Evolutionary conservation across 73 alveolate species (phyloP), one percentile per base, ranked within the genome.

Genomic region (Urostyla sp.): DNA sequence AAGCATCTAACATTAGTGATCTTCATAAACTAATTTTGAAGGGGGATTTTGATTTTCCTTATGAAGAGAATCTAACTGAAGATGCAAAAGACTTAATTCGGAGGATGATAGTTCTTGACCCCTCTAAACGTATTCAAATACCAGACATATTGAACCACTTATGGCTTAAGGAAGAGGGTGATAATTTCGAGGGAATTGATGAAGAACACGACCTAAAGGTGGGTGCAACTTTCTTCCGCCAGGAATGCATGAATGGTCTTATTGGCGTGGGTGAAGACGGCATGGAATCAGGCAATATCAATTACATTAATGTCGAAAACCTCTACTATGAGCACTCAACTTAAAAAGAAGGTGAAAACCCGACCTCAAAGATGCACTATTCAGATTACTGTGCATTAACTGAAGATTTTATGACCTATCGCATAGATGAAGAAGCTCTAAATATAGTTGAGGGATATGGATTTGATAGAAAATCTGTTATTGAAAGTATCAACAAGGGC

Each of bases 61-160:
- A 78, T 67, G 90, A 90, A 34, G 72, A 60, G n/a, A 87, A 63
- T 23, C n/a, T 94, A 21, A 87, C 95, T 40, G 86, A 88, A 45
- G 96, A 86, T 21, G 90, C 93, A 24, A 87, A 91, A 61, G 87
- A 90, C 75, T 53, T 94, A 60, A 45, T 94, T 18, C 74, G 86
- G 54, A 78, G 86, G 67, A 66, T 92, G 72, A 72, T 94, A 38
- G 91, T 87, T 32, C 85, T 88, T 45, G 92, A 83, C 13, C 97
- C 97, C 11, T 80, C 75, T 67, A 76, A 91, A 66, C 66, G 98
- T 66, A 74, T 77, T n/a, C 59, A 93, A 0, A 55, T 88, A 21
- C 92, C 94, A 60, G 93, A 94, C 48, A 94, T 94, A 53, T 86
- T 91, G 38, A 90, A 84, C 36, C 98, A 94, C 85, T 94, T 95